Base-by-base conservation (phyloP, 2,329 filamentous ascomycete genomes). In the Curvularia sp. region DNA sequence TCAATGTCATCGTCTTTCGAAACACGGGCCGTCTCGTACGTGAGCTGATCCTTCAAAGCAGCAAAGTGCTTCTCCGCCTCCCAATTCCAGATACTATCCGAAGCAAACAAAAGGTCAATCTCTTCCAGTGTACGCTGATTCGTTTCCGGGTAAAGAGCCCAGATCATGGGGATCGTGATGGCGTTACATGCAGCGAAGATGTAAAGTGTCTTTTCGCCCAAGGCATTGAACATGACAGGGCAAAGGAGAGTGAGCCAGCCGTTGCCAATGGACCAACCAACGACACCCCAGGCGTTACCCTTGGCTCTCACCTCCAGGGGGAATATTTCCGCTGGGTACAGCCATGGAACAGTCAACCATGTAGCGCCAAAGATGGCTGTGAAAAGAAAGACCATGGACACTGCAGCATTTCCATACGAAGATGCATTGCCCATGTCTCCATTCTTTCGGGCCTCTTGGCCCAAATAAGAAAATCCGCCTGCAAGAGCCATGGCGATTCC, bases 241-340 rank as follows among this genome's bases (percentile, higher is more conserved):
- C 73, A 76, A 1, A 80, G 69, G 0, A 80, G 66, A 0, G 76
- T 74, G 3, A 84, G 74, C 86, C 87, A 90, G 15, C 88, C 89
- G 63, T 91, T 91, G 0, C 90, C 89, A 50, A 92, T 90, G 13
- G 83, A 86, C 90, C 89, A 93, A 0, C 90, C 89, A 0, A 91
- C 84, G 0, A 92, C 89, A 20, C 90, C 89, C 84, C 86, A 92
- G 1, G 89, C 88, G 60, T 92, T 92, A 5, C 89, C 90, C 65
- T 89, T 88, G 1, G 90, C 89, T 22, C 90, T 84, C 0, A 91
- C 84, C 59, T 89, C 84, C 0, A 91, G 76, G 0, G 89, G 89
- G 67, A 91, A 92, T 55, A 92, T 92, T 70, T 93, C 89, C 1
- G 89, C 88, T 0, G 87, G 88, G 55, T 89, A 89, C 0, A 90